Percentiles rank a stretch among this genome's conserved stretches.
These are phyloP conservation scores for Thalassiosira oceanica DNA, from an alignment of 352 stramenopile species.

Conservation along the genomic window DNA sequence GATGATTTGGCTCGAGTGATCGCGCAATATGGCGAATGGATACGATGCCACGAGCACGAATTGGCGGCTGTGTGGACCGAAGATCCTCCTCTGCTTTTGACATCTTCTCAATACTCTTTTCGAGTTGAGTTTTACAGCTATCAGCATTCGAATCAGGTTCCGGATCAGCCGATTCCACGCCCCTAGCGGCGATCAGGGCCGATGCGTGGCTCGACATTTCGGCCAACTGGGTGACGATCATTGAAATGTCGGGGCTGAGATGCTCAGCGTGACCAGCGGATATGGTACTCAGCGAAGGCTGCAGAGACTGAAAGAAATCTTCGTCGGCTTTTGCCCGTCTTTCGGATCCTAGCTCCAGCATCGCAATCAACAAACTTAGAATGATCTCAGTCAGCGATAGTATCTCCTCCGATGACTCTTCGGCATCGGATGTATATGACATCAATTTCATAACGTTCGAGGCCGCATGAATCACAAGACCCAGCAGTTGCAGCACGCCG, in stretches of 20 bases:
- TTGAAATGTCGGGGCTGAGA: neutral
- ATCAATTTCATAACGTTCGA: constrained; percentile 9
- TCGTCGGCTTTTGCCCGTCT: constrained; percentile 59
- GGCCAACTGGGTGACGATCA: constrained; percentile 38
- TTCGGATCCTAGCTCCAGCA: constrained; percentile 69
- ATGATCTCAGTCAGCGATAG: constrained; percentile 63
- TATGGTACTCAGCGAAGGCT: constrained; percentile 48
- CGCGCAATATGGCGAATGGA: constrained; percentile 62
- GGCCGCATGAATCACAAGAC: constrained; percentile 56
- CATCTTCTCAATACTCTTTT: constrained; percentile 38
- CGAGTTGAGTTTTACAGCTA: constrained; percentile 15
- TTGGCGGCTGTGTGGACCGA: constrained; percentile 59
- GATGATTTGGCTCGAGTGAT: constrained; percentile 8
- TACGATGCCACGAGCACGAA: constrained; percentile 71
- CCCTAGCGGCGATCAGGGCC: constrained; percentile 60
- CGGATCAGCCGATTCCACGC: constrained; percentile 1
- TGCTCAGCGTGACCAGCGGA: constrained; percentile 4
- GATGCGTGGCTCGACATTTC: constrained; percentile 77
- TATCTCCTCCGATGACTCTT: constrained; percentile 31
- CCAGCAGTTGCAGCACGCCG: constrained; percentile 55
- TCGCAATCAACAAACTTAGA: constrained; percentile 67
- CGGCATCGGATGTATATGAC: neutral
- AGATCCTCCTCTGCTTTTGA: constrained; percentile 58
- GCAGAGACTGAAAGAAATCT: constrained; percentile 49
- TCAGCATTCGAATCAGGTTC: constrained; percentile 2